Base-by-base conservation (phyloP, 2,329 filamentous ascomycete species). In the Colletotrichum sp. region DNA sequence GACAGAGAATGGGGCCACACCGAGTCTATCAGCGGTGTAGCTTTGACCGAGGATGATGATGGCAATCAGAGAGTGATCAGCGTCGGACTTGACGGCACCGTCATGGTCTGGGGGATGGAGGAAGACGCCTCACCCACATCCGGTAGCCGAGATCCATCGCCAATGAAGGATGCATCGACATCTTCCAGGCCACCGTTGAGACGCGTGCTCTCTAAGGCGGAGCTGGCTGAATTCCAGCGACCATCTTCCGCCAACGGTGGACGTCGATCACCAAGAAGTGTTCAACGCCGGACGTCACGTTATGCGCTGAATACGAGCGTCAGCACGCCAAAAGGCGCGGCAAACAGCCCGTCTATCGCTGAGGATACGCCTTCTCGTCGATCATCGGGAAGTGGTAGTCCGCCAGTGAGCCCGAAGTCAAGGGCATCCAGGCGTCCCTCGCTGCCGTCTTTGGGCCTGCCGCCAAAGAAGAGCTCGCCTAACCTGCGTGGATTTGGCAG, bases 1-100 rank as follows among this genome's bases (percentile, higher is more conserved):
- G 94, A 96, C 67, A 92, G 95, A 55, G 97, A 98, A 85, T 98
- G 96, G 91, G 97, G 97, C 2, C 97, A 99, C 80, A 98, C 96
- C 0, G 96, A 98, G 82, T 94, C 96, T 11, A 95, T 99, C 78
- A 98, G 95, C 68, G 96, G 96, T 76, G 92, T 98, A 22, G 91
- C 94, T 6, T 86, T 98, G 22, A 83, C 96, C 13, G 91, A 94
- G 71, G 88, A 88, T 9, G 87, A 89, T 1, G 90, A 91, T 19
- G 87, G 88, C 19, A 85, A 87, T 30, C 90, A 90, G 68, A 90
- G 89, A 75, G 86, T 95, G 57, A 90, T 96, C 68, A 96, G 93
- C 78, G 94, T 94, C 36, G 95, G 94, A 3, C 91, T 94, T 7
- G 95, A 97, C 82, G 94, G 94, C 2, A 95, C 94, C 0, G 93